Conservation (phyloP, 352 stramenopile species). For the Globisporangium uncinulatum region DNA sequence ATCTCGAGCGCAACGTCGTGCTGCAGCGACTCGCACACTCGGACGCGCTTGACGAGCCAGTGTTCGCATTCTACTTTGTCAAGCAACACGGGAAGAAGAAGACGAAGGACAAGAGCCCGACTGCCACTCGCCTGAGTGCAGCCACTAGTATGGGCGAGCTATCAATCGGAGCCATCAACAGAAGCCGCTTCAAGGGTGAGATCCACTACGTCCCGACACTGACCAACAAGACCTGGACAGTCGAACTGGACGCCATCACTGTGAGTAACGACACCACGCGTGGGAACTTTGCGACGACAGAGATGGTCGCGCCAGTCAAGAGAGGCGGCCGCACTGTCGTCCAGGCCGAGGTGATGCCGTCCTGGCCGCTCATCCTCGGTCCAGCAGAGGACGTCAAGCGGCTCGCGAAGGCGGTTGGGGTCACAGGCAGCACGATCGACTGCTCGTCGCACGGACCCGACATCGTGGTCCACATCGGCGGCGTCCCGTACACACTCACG, state of each 20-base stretch:
- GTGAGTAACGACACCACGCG: not conserved
- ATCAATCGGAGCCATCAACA: too few species aligned
- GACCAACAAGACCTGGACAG: not conserved
- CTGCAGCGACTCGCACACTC: not conserved
- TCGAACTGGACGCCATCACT: not conserved
- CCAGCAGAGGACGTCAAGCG: not conserved
- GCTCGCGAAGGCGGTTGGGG: not conserved
- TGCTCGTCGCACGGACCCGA: conserved; percentile 67
- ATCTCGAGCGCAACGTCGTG: not conserved
- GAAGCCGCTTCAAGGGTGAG: too few species aligned
- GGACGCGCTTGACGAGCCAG: not conserved
- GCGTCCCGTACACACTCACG: conserved; percentile 61
- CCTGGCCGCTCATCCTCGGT: not conserved
- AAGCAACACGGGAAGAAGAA: too few species aligned
- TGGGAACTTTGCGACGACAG: not conserved
- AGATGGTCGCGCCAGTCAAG: not conserved
- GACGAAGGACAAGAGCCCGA: too few species aligned
- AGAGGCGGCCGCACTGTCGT: too few species aligned
- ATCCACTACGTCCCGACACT: not conserved
- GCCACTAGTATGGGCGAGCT: too few species aligned
- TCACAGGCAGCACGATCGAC: conserved; percentile 32
- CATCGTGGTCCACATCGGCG: conserved; percentile 74
- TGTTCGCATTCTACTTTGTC: conserved; percentile 3
- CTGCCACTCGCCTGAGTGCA: too few species aligned
- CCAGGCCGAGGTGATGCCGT: not conserved